These are phyloP conservation scores for Nothopassalora personata DNA, from an alignment of 2,329 filamentous ascomycete species.

Conservation along the genomic window DNA sequence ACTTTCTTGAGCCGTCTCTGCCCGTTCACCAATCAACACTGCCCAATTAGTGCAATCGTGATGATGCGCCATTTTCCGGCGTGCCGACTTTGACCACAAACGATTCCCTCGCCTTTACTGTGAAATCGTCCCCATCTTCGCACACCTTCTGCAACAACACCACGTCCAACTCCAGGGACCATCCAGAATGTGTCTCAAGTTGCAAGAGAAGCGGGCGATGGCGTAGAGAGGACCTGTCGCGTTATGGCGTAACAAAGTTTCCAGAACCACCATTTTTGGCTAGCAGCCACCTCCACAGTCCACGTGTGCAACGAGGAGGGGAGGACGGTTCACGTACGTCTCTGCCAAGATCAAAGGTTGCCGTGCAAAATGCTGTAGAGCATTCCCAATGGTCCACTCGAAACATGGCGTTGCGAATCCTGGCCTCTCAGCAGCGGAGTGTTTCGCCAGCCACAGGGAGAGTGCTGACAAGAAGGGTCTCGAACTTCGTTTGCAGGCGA, in stretches of 20 bases:
- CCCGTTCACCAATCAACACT: background rate
- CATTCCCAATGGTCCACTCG: background rate
- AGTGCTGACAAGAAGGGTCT: background rate
- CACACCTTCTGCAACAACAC: background rate
- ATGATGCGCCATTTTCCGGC: background rate
- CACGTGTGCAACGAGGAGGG: background rate
- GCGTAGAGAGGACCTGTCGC: background rate
- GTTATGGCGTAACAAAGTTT: constrained; percentile 2
- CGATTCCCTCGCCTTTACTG: background rate
- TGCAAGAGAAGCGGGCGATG: background rate
- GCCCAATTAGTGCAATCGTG: background rate
- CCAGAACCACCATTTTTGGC: background rate
- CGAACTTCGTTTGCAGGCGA: background rate
- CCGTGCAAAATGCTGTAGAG: background rate
- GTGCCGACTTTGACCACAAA: background rate
- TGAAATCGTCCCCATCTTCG: background rate
- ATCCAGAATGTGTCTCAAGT: background rate
- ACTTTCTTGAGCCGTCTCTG: background rate
- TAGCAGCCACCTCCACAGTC: background rate
- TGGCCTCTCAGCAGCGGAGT: background rate
- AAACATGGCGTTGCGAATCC: background rate
- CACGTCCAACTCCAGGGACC: background rate
- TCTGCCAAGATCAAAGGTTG: background rate
- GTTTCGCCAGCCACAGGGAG: background rate
- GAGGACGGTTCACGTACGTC: background rate